Evolutionary conservation across 768 basidiomycete genomes (phyloP).

Genomic region (Zangia roseola): DNA sequence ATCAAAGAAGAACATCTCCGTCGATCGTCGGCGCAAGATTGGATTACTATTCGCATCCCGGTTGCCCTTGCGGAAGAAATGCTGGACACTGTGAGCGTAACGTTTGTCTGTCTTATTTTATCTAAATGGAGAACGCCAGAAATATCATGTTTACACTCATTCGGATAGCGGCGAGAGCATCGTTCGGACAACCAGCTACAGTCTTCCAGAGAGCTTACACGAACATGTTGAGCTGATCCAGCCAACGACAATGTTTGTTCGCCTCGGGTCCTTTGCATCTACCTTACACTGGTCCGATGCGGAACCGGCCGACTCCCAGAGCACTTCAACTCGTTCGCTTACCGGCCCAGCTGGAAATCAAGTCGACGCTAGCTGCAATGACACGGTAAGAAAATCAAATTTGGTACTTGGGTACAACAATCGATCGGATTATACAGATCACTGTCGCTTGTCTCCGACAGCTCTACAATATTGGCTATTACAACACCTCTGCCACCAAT

Average conservation of each 20-base stretch:
- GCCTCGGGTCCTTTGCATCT: conserved; percentile 41
- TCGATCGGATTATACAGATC: conserved; percentile 27
- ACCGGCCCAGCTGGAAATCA: conserved; percentile 34
- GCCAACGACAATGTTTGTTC: conserved; percentile 68
- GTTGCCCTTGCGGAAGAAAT: conserved; percentile 63
- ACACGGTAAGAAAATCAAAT: conserved; percentile 19
- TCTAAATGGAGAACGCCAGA: conserved; percentile 35
- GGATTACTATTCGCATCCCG: conserved; percentile 60
- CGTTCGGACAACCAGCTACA: conserved; percentile 68
- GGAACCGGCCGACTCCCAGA: background rate
- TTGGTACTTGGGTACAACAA: background rate
- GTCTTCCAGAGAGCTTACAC: conserved; percentile 58
- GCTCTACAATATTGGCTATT: conserved; percentile 53
- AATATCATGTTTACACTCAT: conserved; percentile 64
- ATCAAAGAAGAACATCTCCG: conserved; percentile 45
- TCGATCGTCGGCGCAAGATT: conserved; percentile 67
- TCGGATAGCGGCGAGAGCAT: conserved; percentile 49
- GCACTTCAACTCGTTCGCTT: conserved; percentile 13
- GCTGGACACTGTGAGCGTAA: conserved; percentile 59
- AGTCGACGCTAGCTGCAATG: conserved; percentile 49
- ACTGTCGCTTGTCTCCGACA: conserved; percentile 54
- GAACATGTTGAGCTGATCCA: conserved; percentile 66
- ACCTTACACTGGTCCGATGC: conserved; percentile 35
- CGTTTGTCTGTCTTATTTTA: background rate
- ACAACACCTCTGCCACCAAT: conserved; percentile 39